Evolutionary conservation across 768 basidiomycete species (phyloP).

Genomic region (Russula vinacea): DNA sequence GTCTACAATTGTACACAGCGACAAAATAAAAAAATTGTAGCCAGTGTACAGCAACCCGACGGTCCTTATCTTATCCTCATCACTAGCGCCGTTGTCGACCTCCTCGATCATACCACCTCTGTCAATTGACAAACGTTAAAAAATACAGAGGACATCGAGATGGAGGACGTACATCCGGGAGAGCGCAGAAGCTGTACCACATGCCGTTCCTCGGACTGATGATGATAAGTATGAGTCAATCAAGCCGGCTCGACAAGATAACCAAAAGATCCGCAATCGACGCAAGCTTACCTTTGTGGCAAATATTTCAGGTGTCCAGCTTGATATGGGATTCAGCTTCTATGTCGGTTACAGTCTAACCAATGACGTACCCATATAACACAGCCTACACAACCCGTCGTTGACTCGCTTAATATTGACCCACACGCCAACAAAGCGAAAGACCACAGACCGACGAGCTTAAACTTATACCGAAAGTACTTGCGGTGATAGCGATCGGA

Average conservation of each 20-base stretch:
- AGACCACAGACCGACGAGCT: slow-evolving; percentile 58
- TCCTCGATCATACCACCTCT: slow-evolving; percentile 87
- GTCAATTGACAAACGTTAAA: not conserved
- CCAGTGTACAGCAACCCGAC: slow-evolving; percentile 18
- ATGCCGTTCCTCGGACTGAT: slow-evolving; percentile 80
- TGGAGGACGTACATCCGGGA: slow-evolving; percentile 65
- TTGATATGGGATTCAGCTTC: slow-evolving; percentile 28
- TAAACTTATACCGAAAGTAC: slow-evolving; percentile 73
- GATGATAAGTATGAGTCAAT: slow-evolving; percentile 10
- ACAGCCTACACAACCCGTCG: slow-evolving; percentile 73
- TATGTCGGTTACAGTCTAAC: not conserved
- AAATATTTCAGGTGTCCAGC: slow-evolving; percentile 87
- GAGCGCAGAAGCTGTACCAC: slow-evolving; percentile 82
- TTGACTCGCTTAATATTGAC: not conserved
- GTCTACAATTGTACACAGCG: not conserved
- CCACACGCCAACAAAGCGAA: not conserved
- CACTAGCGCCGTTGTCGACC: slow-evolving; percentile 41
- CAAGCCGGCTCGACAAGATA: not conserved
- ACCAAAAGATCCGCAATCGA: not conserved
- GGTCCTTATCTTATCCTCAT: slow-evolving; percentile 27
- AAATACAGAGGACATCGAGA: not conserved
- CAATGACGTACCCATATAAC: slow-evolving; percentile 57
- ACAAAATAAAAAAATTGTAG: not conserved
- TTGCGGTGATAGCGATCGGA: slow-evolving; percentile 58
- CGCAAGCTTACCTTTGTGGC: slow-evolving; percentile 58